Base-by-base conservation (phyloP, 768 basidiomycete species). In the Rhodotorula diobovata region DNA sequence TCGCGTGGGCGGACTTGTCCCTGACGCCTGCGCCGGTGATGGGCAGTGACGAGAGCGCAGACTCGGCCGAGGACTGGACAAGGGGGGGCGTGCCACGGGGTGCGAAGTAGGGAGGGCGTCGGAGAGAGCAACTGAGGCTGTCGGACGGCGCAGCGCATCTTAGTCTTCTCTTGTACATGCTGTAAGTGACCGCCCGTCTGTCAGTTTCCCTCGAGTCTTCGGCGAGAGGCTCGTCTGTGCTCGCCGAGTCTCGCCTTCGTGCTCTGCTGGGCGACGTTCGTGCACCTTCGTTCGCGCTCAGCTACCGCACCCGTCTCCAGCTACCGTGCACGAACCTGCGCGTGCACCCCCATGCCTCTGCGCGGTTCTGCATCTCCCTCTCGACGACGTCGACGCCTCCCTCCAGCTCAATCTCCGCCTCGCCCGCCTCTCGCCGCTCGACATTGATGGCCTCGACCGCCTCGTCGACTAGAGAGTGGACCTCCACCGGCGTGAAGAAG, bases 241-340 rank as follows among this genome's bases (percentile, higher is more conserved):
- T n/a, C n/a, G n/a, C n/a, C n/a, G n/a, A n/a, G n/a, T n/a, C n/a
- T n/a, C n/a, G n/a, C n/a, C n/a, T 18, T 48, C 46, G 46, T 21
- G 46, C 14, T 18, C n/a, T n/a, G n/a, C n/a, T n/a, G n/a, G n/a
- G n/a, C n/a, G n/a, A 51, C 7, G 28, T 28, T 51, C 15, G 10
- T 53, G 9, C n/a, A 53, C 7, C 11, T 30, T 10, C 12, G 25
- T 25, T 25, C 48, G 11, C 5, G 8, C 6, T 14, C 25, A 7
- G 12, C 51, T 53, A 64, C 45, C 41, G 30, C n/a, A 66, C 55
- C 39, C 69, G 67, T 32, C 39, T 60, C 73, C 73, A 74, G 21
- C 66, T 70, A 23, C 66, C 73, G 18, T 69, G 66, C 21, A 74
- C 69, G 28, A 70, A 74, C 56, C 55, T 46, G 37, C 73, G 62